Conservation (phyloP, 331 rosid genomes). For the Acacia concinna region DNA sequence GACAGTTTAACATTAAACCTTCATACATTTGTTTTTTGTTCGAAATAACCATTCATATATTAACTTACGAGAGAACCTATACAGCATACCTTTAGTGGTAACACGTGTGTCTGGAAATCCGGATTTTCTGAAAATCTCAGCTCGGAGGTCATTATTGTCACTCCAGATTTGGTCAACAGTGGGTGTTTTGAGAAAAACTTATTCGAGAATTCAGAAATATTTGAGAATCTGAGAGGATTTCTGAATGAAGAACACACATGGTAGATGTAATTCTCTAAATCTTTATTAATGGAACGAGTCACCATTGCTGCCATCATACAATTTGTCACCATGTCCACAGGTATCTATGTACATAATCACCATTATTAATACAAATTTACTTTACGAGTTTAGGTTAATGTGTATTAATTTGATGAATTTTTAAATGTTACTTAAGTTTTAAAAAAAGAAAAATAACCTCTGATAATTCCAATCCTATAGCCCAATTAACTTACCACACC, state of each 20-base stretch:
- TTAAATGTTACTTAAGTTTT: neutral
- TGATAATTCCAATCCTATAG: neutral
- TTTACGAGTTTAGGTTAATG: neutral
- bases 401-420: too few relatives aligned
- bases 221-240: conserved; percentile 26
- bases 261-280: conserved; percentile 24
- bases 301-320: conserved; percentile 33
- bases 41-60: too few relatives aligned
- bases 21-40: too few relatives aligned
- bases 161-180: neutral
- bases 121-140: neutral
- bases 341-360: conserved; percentile 22
- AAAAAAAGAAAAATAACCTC: neutral
- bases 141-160: conserved; percentile 2
- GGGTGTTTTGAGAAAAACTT: conserved; percentile 20
- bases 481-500: conserved; percentile 24
- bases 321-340: conserved; percentile 41
- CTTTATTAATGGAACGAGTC: conserved; percentile 13
- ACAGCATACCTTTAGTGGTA: conserved; percentile 11
- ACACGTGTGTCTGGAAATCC: neutral
- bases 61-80: neutral
- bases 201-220: neutral
- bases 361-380: neutral
- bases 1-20: too few relatives aligned
- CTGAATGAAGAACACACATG: conserved; percentile 29